These are phyloP conservation scores for Amanita rimosa DNA, from an alignment of 768 basidiomycete species.

Conservation along the genomic window DNA sequence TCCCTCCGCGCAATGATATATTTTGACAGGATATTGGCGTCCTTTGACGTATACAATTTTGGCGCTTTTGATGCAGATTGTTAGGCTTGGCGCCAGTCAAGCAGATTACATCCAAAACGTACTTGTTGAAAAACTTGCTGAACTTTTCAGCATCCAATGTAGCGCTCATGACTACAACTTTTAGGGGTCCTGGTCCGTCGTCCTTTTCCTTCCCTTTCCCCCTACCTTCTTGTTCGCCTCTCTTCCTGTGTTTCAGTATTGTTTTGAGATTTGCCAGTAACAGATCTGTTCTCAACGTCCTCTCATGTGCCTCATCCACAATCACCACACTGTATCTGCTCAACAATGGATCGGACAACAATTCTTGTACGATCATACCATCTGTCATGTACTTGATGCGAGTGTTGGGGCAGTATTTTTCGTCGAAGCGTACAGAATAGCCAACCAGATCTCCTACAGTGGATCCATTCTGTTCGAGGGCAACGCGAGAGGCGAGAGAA, in stretches of 20 bases:
- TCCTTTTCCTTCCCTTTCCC: slow-evolving; percentile 32
- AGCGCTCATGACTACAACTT: slow-evolving; percentile 95
- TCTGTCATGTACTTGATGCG: slow-evolving; percentile 96
- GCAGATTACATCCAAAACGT: slow-evolving; percentile 16
- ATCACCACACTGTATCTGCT: slow-evolving; percentile 80
- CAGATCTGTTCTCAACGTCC: slow-evolving; percentile 89
- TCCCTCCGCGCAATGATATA: slow-evolving; percentile 64
- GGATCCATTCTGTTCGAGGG: slow-evolving; percentile 60
- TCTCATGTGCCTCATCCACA: slow-evolving; percentile 96
- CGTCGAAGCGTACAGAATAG: slow-evolving; percentile 95
- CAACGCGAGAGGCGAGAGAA: slow-evolving; percentile 85
- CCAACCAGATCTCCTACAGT: slow-evolving; percentile 73
- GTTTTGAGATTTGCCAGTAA: slow-evolving; percentile 84
- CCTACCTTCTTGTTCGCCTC: slow-evolving; percentile 17
- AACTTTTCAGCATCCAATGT: slow-evolving; percentile 96
- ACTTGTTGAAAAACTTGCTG: slow-evolving; percentile 80
- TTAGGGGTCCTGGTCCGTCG: slow-evolving; percentile 51
- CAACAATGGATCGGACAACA: slow-evolving; percentile 67
- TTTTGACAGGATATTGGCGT: slow-evolving; percentile 83
- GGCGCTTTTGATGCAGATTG: slow-evolving; percentile 39
- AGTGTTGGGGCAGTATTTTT: slow-evolving; percentile 57
- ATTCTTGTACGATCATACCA: slow-evolving; percentile 94
- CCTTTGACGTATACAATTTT: slow-evolving; percentile 88
- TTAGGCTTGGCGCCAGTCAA: neutral
- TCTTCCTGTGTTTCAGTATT: slow-evolving; percentile 62